Percentiles rank a stretch among this genome's conserved stretches.
Evolutionary conservation across 176 grass and related monocot genomes (phyloP).

Genomic region (Thinopyrum elongatum): DNA sequence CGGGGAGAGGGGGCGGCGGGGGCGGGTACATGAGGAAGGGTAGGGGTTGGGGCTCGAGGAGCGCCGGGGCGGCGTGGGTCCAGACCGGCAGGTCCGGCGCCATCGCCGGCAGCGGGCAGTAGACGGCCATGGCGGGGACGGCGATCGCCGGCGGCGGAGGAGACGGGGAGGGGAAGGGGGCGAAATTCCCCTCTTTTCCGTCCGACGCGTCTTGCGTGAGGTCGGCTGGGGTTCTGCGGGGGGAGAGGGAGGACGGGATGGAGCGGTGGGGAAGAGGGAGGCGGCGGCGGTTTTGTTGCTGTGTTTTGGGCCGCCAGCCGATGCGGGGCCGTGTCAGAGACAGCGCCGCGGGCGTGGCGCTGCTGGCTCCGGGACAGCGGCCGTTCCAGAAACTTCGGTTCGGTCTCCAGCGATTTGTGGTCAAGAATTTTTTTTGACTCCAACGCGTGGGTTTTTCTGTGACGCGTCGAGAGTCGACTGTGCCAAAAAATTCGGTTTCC

Average conservation of each 20-base stretch:
- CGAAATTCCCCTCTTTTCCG: not conserved
- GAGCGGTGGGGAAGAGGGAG: not conserved
- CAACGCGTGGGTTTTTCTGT: too few relatives aligned
- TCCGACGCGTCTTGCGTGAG: not conserved
- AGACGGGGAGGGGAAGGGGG: not conserved
- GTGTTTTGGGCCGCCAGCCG: not conserved
- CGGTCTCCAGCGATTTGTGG: too few relatives aligned
- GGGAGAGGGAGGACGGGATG: not conserved
- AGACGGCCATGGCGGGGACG: not conserved
- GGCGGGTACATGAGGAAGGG: not conserved
- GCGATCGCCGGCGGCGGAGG: not conserved
- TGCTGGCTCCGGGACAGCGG: too few relatives aligned
- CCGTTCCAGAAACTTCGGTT: not conserved
- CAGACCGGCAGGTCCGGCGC: not conserved
- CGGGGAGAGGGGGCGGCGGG: not conserved
- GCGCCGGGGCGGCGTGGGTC: not conserved
- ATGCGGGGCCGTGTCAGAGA: not conserved
- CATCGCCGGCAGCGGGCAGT: not conserved
- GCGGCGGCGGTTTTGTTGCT: not conserved
- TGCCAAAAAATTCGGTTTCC: too few relatives aligned
- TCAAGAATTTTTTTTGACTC: too few relatives aligned
- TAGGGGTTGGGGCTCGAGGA: constrained; percentile 23
- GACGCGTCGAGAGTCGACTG: too few relatives aligned
- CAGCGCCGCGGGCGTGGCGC: too few relatives aligned
- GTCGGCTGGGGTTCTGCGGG: not conserved